Conservation (phyloP, 2,329 filamentous ascomycete species). For the Epichloe glyceriae region DNA sequence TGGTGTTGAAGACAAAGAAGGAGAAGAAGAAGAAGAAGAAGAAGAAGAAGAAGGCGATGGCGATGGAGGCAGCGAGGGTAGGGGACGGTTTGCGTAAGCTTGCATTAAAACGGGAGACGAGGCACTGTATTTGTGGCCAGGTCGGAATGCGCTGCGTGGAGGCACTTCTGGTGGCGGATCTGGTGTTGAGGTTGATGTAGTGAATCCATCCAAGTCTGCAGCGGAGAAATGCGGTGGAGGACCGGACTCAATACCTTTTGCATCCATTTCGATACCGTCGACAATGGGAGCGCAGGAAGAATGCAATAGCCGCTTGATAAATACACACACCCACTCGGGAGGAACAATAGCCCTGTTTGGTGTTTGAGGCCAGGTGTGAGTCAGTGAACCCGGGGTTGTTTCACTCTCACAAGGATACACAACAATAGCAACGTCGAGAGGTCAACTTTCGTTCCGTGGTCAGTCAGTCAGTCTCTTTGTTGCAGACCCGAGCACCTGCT, state of each 20-base stretch:
- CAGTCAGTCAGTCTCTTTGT: background rate
- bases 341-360: background rate
- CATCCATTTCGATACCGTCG: background rate
- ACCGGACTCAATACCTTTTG: background rate
- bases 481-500: no score
- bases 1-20: background rate
- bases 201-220: background rate
- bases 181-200: background rate
- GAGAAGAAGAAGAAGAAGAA: background rate
- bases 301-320: background rate
- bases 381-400: background rate
- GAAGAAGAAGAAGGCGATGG: no score
- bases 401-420: background rate
- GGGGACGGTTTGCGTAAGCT: conserved; percentile 10
- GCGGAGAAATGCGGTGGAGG: background rate
- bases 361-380: background rate
- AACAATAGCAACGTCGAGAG: background rate
- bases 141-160: background rate
- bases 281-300: background rate
- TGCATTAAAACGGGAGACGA: conserved; percentile 6
- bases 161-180: background rate
- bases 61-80: conserved; percentile 10
- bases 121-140: conserved; percentile 1
- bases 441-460: background rate
- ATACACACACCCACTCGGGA: background rate